Conservation (phyloP, 2,329 filamentous ascomycete genomes). For the Lasiodiplodia theobromae region DNA sequence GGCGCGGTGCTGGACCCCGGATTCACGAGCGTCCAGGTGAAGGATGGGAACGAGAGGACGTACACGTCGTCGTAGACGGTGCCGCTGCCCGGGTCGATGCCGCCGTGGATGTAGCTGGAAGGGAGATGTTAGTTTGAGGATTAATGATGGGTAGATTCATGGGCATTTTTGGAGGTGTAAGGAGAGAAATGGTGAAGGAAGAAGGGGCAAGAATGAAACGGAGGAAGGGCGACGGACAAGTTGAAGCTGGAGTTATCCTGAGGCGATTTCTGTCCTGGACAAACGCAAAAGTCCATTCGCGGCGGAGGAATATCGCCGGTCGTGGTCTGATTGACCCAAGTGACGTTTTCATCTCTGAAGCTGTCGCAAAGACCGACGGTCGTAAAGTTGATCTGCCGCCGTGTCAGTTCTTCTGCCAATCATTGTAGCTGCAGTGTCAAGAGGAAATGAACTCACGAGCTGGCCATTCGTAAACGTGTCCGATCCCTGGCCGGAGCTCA, state of each 20-base stretch:
- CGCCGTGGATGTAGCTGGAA: constrained; percentile 54
- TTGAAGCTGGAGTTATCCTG: constrained; percentile 57
- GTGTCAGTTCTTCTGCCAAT: background rate
- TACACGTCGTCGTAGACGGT: constrained; percentile 53
- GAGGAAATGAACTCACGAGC: background rate
- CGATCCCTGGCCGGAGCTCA: background rate
- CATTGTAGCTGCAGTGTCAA: no score
- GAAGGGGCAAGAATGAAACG: no score
- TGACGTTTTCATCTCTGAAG: constrained; percentile 31
- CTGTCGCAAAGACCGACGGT: constrained; percentile 15
- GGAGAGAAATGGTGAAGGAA: background rate
- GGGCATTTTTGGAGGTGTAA: constrained; percentile 36
- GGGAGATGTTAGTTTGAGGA: background rate
- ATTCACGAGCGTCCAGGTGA: constrained; percentile 53
- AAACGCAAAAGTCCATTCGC: constrained; percentile 55
- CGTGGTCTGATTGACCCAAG: constrained; percentile 54
- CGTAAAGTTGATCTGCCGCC: background rate
- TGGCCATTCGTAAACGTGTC: constrained; percentile 21
- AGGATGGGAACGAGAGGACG: constrained; percentile 55
- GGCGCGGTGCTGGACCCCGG: constrained; percentile 37
- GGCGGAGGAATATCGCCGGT: constrained; percentile 50
- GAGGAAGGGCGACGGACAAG: constrained; percentile 39
- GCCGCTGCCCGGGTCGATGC: constrained; percentile 47
- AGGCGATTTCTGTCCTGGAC: constrained; percentile 43
- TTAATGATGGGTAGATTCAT: no score